Evolutionary conservation across 176 grass and related monocot genomes (phyloP).

Genomic region (Triticum monococcum): DNA sequence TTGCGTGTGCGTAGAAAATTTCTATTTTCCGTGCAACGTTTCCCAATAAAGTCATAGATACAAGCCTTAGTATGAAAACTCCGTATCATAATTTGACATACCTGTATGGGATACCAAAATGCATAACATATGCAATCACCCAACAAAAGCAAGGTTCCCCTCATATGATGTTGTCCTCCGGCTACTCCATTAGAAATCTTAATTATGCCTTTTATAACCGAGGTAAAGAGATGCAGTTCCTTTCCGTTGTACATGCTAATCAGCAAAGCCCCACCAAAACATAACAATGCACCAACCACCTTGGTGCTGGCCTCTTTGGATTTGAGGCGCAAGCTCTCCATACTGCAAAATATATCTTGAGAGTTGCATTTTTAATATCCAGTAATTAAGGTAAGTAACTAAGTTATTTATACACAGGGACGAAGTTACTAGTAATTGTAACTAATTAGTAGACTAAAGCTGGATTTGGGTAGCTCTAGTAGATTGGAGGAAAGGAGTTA

Average conservation of each 20-base stretch:
- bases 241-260: background rate
- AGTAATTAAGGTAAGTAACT: no score
- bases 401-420: no score
- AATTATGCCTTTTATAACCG: background rate
- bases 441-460: no score
- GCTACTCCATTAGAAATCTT: background rate
- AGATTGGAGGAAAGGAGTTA: no score
- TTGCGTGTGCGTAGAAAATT: no score
- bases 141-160: slow-evolving; percentile 18
- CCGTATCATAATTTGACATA: background rate
- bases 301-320: background rate
- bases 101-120: slow-evolving; percentile 23
- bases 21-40: no score
- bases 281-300: background rate
- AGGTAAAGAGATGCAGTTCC: no score
- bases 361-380: no score
- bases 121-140: background rate
- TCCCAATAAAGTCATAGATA: background rate
- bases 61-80: background rate
- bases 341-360: background rate
- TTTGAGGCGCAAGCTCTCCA: slow-evolving; percentile 2
- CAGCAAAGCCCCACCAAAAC: background rate
- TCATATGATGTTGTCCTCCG: background rate
- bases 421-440: no score
- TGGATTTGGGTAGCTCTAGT: no score